Evolutionary conservation across 2,329 filamentous ascomycete genomes (phyloP).

Genomic region (Sclerotinia sclerotiorum): DNA sequence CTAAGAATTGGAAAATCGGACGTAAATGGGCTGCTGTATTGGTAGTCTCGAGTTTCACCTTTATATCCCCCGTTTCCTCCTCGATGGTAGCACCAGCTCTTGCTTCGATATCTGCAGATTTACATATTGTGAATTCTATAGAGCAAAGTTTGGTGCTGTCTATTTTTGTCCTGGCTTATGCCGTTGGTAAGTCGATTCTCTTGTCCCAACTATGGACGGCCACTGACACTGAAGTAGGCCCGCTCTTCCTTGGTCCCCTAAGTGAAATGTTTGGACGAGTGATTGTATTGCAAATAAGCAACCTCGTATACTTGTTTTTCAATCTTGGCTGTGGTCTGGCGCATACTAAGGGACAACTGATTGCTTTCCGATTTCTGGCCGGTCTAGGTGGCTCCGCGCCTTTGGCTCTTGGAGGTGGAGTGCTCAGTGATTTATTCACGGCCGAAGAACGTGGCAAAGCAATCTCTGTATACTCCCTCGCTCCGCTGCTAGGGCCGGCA

Average conservation of each 20-base stretch:
- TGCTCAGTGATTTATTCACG: constrained; percentile 49
- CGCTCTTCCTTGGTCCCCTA: constrained; percentile 60
- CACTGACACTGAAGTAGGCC: constrained; percentile 43
- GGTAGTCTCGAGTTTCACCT: constrained; percentile 47
- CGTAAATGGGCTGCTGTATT: constrained; percentile 52
- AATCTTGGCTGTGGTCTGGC: constrained; percentile 53
- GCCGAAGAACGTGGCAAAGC: constrained; percentile 50
- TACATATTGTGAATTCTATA: constrained; percentile 49
- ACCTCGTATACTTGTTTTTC: constrained; percentile 54
- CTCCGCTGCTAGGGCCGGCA: constrained; percentile 39
- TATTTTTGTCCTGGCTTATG: constrained; percentile 48
- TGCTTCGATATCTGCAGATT: constrained; percentile 51
- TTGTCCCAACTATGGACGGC: neutral
- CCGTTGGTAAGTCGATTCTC: constrained; percentile 9
- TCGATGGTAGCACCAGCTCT: constrained; percentile 56
- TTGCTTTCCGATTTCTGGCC: constrained; percentile 49
- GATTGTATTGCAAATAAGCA: constrained; percentile 46
- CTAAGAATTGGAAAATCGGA: constrained; percentile 35
- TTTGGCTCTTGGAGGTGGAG: constrained; percentile 47
- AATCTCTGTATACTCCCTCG: constrained; percentile 41
- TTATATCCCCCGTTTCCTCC: constrained; percentile 53
- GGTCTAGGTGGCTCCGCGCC: constrained; percentile 50
- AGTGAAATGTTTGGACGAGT: constrained; percentile 52
- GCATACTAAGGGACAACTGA: constrained; percentile 46
- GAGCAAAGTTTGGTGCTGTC: constrained; percentile 50